Evolutionary conservation across 2,329 filamentous ascomycete genomes (phyloP).

Genomic region (Biscogniauxia mediterranea): DNA sequence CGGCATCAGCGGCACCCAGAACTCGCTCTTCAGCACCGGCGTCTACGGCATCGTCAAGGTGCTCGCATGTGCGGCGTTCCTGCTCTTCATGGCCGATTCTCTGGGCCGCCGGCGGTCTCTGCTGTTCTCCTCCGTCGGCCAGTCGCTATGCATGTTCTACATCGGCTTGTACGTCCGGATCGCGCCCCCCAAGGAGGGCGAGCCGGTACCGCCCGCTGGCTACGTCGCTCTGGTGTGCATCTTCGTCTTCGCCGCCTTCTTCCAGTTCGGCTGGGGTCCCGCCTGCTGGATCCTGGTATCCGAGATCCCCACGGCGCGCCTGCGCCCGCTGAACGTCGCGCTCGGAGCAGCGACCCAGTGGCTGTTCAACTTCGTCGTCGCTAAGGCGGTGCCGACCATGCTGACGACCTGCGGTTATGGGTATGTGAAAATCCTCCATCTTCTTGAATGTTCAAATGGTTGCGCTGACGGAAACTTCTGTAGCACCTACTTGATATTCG

Average conservation of each 20-base stretch:
- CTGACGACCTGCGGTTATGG: conserved; percentile 49
- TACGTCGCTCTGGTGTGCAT: conserved; percentile 66
- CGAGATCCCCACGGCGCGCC: conserved; percentile 62
- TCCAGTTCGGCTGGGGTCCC: conserved; percentile 65
- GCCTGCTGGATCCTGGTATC: conserved; percentile 64
- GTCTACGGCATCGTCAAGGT: conserved; percentile 64
- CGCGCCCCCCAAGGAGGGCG: conserved; percentile 48
- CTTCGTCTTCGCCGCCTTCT: conserved; percentile 66
- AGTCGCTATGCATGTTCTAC: conserved; percentile 62
- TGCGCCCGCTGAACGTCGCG: conserved; percentile 51
- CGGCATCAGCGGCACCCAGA: conserved; percentile 43
- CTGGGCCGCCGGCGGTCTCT: conserved; percentile 55
- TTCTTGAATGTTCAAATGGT: not conserved
- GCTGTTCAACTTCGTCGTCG: conserved; percentile 66
- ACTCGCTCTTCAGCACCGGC: conserved; percentile 59
- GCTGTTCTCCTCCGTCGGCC: conserved; percentile 59
- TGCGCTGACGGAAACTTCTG: conserved; percentile 8
- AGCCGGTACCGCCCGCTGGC: conserved; percentile 55
- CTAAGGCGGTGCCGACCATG: conserved; percentile 63
- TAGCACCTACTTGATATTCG: conserved; percentile 60
- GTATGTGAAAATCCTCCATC: conserved; percentile 11
- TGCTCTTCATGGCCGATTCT: conserved; percentile 59
- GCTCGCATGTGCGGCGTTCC: conserved; percentile 54
- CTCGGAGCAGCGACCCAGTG: conserved; percentile 62
- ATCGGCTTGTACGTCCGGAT: conserved; percentile 64